These are phyloP conservation scores for Venturia nashicola DNA, from an alignment of 2,329 filamentous ascomycete species.

Conservation along the genomic window DNA sequence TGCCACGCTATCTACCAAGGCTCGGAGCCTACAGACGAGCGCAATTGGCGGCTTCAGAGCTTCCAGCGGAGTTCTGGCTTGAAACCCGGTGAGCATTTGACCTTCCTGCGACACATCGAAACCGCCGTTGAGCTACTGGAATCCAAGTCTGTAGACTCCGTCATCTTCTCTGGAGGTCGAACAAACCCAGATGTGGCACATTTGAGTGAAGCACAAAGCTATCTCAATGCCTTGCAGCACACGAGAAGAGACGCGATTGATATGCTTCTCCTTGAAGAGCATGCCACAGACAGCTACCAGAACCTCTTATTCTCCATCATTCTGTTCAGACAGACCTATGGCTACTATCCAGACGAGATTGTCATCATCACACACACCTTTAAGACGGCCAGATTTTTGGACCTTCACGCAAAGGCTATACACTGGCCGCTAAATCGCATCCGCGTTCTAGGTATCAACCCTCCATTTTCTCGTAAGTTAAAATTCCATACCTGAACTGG, in stretches of 20 bases:
- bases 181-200: conserved; percentile 17
- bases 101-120: conserved; percentile 57
- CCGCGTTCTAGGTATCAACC: conserved; percentile 33
- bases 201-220: conserved; percentile 24
- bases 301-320: conserved; percentile 71
- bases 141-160: background rate
- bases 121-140: conserved; percentile 1
- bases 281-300: conserved; percentile 73
- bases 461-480: conserved; percentile 23
- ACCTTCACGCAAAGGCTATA: conserved; percentile 27
- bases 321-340: conserved; percentile 30
- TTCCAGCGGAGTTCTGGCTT: conserved; percentile 46
- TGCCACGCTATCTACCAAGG: conserved; percentile 71
- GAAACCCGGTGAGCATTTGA: conserved; percentile 57
- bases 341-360: conserved; percentile 27
- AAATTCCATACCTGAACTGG: background rate
- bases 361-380: conserved; percentile 36
- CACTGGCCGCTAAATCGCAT: conserved; percentile 29
- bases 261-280: conserved; percentile 50
- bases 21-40: conserved; percentile 19
- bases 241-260: conserved; percentile 14
- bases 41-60: conserved; percentile 53
- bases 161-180: conserved; percentile 62
- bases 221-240: conserved; percentile 18
- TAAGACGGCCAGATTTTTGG: conserved; percentile 31